Base-by-base conservation (phyloP, 306 rosid genomes). In the Vigna reflexopilosa region DNA sequence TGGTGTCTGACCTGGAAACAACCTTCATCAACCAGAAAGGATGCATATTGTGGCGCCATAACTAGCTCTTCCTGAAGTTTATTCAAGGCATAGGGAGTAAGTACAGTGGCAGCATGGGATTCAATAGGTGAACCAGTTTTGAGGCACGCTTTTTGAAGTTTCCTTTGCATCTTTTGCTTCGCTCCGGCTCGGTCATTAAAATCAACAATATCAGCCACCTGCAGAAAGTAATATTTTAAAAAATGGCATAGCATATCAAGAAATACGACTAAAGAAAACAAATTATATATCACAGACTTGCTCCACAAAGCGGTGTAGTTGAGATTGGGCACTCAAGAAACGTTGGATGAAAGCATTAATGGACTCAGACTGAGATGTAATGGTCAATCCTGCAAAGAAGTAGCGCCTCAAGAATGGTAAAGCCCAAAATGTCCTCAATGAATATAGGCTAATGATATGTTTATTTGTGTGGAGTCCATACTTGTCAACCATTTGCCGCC, bases 101-200 rank as follows among this genome's bases (percentile, higher is more conserved):
- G 91, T 72, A 91, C 79, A 17, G 89, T 82, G 51, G 98, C 92
- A 48, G 96, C 93, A 52, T 93, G 98, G 54, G 96, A 91, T 83
- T 93, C 98, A 42, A 93, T 86, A 42, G 98, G 98, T 19, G 98
- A 93, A 77, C 98, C 98, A 2, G 91, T 87, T 83, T 89, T 93
- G 66, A 90, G 93, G 90, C 88, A 83, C 61, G 88, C 86, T 86
- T 87, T 93, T 83, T 79, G 98, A 72, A 78, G 50, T 77, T 86
- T 93, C 78, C 83, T 80, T 76, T 92, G 93, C 88, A 81, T 84
- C 88, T 87, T 92, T 80, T 90, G 91, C 87, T 90, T 90, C 51
- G 84, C 67, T 73, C 94, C 94, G 45, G 83, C 80, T n/a, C 89
- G 89, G 75, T 89, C 90, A 69, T 85, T 93, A 67, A 84, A 89